Evolutionary conservation across 345 rosid species (phyloP), one percentile per base, ranked within the genome.

Genomic region (Carallia brachiata): DNA sequence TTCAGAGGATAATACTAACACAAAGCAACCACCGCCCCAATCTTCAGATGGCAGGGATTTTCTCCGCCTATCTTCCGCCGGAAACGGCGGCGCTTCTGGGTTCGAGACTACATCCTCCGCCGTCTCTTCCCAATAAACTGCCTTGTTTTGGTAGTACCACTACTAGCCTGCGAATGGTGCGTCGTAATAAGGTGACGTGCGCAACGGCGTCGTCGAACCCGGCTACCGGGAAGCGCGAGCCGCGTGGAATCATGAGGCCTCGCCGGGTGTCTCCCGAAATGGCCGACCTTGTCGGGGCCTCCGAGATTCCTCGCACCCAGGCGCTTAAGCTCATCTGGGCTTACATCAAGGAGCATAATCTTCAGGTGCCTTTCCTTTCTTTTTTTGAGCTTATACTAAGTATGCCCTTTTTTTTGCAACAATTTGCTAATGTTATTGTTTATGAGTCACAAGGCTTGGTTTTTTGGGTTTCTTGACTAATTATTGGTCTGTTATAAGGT

Each of bases 241-340:
- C 87, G 6, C 91, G 95, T n/a, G 99, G 99, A 12, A 87, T 92
- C 73, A 89, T 69, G 97, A 88, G 73, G 77, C 99, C 97, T 4
- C 90, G 89, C 36, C 97, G 70, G 12, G 97, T 92, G 37, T 77
- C 97, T 15, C 91, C 89, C 3, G 97, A 89, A 81, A 90, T 95
- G 97, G 87, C 89, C 56, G 97, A 88, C 47, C 39, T 92, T 2
- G 92, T 92, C 4, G 99, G 98, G 6, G 89, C 79, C 30, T 72
- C 96, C 7, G 99, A 83, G 66, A 89, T 95, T 53, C 77, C 99
- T 63, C 99, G 99, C 36, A 92, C 99, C 1, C 91, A 95, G 71
- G 97, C 90, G 61, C 85, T 92, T 40, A 95, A 92, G 79, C 83
- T 32, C 63, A 90, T 92, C 70, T 95, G 99, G 98, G 98, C 86